Evolutionary conservation across 2,329 filamentous ascomycete genomes (phyloP), one percentile per base, ranked within the genome.

Genomic region (Tolypocladium ovalisporum): DNA sequence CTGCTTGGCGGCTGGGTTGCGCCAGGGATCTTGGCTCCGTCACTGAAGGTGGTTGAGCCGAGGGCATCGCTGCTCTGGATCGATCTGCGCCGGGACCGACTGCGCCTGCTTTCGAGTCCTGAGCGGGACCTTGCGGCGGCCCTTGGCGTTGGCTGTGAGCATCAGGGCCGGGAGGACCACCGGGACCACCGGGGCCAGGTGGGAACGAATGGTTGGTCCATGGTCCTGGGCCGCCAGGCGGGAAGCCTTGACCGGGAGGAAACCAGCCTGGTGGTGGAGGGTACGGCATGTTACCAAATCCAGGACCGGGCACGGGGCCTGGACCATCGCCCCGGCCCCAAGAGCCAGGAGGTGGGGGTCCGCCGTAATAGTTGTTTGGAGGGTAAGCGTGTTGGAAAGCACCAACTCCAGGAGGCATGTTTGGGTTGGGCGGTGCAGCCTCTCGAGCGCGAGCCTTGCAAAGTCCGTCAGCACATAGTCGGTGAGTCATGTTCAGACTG

Each of bases 181-280:
- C 75, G 64, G 67, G 64, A 4, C 32, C 32, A 4, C 32, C 32
- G 4, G 32, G 32, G 8, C 80, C 82, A 51, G 82, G 83, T 59
- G 85, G 86, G 67, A 87, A 89, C 24, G 79, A 82, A 63, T 75
- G 80, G 67, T 74, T 78, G 67, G 72, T 75, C 80, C 79, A 83
- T 22, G 78, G 79, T 53, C 81, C 86, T 34, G 82, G 83, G 17
- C 83, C 87, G 34, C 80, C 77, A 61, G 82, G 85, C 37, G 85
- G 87, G 64, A 90, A 94, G 32, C 85, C 86, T 71, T 89, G 88
- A 8, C 86, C 87, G 10, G 85, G 84, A 62, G 87, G 88, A 68
- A 86, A 93, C 88, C 90, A 95, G 57, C 87, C 88, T 29, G 84
- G 83, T 52, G 85, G 88, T 19, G 85, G 86, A 61, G 88, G 88